Base-by-base conservation (phyloP, 306 rosid species). In the Prinsepia uniflora region DNA sequence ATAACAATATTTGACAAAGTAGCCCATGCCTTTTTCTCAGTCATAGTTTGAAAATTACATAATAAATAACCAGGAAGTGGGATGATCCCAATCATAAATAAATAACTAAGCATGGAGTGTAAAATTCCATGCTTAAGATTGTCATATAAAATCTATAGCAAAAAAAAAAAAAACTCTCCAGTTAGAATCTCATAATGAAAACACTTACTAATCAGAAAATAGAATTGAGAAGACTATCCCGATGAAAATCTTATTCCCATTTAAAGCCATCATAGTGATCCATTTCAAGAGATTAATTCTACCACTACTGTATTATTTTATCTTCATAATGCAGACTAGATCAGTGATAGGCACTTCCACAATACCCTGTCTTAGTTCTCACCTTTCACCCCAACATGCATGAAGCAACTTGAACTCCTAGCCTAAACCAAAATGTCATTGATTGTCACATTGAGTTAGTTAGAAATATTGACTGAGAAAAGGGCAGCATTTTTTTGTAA, bases 401-500 rank as follows among this genome's bases (percentile, higher is more conserved):
- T 56, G 61, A 22, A 56, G 62, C 40, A 56, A 56, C 62, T 22
- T 56, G 15, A 56, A 22, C 40, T 22, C 62, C 62, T 56, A 56
- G 40, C 62, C 62, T 22, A 56, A 56, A 56, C 39, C 40, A 46
- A 56, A 56, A 56, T 56, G 62, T 56, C 62, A 22, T 22, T 56
- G 62, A 3, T 30, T 30, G 36, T 30, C 61, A 55, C 61, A 56
- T 22, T 20, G 61, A 56, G 61, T 56, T 20, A 36, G 61, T 56
- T 22, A 11, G 62, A 56, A 20, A 22, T 10, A 56, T 56, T 56
- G 62, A 56, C 40, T 56, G 10, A 2, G 40, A 17, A 2, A 22
- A 6, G 62, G 59, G 62, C 11, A 56, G 22, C 4, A 10, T 53
- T 3, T 48, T 48, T 4, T 48, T n/a, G 1, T 48, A 11, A 11